Evolutionary conservation across 2,329 filamentous ascomycete species (phyloP).

Genomic region (Colletotrichum sp.): DNA sequence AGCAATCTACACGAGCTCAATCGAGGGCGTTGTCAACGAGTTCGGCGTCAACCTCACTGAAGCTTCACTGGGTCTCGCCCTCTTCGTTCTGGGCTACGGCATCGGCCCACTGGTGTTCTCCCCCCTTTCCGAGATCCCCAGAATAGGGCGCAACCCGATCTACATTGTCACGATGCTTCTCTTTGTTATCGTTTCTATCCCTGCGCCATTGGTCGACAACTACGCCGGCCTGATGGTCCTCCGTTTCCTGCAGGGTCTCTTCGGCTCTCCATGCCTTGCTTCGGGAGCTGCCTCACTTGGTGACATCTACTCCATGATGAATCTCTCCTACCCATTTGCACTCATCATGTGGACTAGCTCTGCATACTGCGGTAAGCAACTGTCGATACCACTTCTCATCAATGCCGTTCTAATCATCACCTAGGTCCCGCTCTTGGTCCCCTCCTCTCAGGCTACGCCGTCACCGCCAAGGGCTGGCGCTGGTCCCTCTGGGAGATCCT

Average conservation of each 20-base stretch:
- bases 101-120: conserved; percentile 70
- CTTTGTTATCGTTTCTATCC: conserved; percentile 71
- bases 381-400: background rate
- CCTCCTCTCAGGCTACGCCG: conserved; percentile 64
- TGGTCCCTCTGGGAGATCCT: conserved; percentile 70
- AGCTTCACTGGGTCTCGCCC: conserved; percentile 62
- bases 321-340: conserved; percentile 55
- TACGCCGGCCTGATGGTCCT: conserved; percentile 68
- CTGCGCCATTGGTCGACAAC: conserved; percentile 66
- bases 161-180: conserved; percentile 73
- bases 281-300: conserved; percentile 58
- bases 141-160: conserved; percentile 70
- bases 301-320: conserved; percentile 59
- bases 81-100: conserved; percentile 70
- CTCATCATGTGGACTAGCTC: conserved; percentile 62
- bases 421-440: conserved; percentile 59
- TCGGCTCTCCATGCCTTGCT: conserved; percentile 69
- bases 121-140: conserved; percentile 70
- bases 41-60: conserved; percentile 58
- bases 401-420: background rate
- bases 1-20: conserved; percentile 52
- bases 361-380: conserved; percentile 36
- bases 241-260: conserved; percentile 70
- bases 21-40: conserved; percentile 51
- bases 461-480: conserved; percentile 63